phyloP scores from a whole-genome alignment of 2,329 filamentous ascomycete species.

The Colletotrichum navitas region DNA sequence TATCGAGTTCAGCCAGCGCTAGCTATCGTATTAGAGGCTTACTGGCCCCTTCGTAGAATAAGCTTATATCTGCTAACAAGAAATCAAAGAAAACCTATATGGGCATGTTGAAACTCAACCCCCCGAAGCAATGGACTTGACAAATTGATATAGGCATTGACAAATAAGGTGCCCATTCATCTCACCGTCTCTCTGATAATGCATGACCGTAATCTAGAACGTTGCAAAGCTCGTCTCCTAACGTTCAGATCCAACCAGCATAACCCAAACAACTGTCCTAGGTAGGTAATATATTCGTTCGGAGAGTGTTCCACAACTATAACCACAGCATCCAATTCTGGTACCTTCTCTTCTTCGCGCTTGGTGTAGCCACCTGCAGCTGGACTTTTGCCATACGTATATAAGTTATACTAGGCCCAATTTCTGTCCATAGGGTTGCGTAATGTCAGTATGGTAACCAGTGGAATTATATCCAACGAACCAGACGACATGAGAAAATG shows the following conservation, averaged over 20 bases:
- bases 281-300: constrained; percentile 67
- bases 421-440: constrained; percentile 61
- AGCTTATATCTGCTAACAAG: background rate
- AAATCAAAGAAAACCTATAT: constrained; percentile 53
- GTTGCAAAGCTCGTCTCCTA: constrained; percentile 49
- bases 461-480: background rate
- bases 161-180: constrained; percentile 67
- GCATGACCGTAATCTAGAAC: constrained; percentile 69
- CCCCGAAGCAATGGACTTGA: background rate
- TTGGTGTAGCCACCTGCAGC: constrained; percentile 71
- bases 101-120: constrained; percentile 38
- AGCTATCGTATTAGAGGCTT: constrained; percentile 51
- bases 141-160: background rate
- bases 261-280: background rate
- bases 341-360: constrained; percentile 70
- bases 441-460: background rate
- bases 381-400: constrained; percentile 57
- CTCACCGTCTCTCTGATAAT: constrained; percentile 74
- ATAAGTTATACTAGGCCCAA: constrained; percentile 49
- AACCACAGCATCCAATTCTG: constrained; percentile 49
- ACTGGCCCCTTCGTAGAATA: background rate
- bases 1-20: constrained; percentile 57
- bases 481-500: background rate
- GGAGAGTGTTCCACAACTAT: constrained; percentile 57
- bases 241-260: background rate